phyloP scores from a whole-genome alignment of 2,329 filamentous ascomycete genomes.

The Microcyclosporella mali region DNA sequence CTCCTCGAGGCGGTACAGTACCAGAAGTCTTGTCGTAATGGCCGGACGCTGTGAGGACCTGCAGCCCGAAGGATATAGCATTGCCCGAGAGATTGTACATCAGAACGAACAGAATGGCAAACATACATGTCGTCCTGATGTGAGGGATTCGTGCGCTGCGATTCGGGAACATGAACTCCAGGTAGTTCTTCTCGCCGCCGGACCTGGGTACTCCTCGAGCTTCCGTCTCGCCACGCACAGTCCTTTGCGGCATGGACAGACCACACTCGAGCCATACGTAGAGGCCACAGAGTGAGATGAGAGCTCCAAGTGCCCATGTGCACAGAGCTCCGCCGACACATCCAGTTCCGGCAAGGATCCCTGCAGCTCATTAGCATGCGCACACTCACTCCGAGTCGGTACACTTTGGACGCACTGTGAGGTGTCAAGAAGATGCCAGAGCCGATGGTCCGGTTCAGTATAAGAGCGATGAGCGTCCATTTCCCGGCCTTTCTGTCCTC shows the following conservation, averaged over 20 bases:
- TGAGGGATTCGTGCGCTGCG: slow-evolving; percentile 34
- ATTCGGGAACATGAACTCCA: slow-evolving; percentile 42
- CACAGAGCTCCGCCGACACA: slow-evolving; percentile 31
- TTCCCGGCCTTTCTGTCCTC: slow-evolving; percentile 17
- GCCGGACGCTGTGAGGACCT: slow-evolving; percentile 34
- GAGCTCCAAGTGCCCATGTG: slow-evolving; percentile 37
- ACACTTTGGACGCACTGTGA: slow-evolving; percentile 1
- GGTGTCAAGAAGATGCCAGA: slow-evolving; percentile 25
- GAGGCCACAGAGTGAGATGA: slow-evolving; percentile 33
- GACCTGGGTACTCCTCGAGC: slow-evolving; percentile 41
- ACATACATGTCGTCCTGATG: slow-evolving; percentile 38
- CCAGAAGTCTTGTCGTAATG: slow-evolving; percentile 14
- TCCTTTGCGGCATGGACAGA: slow-evolving; percentile 41
- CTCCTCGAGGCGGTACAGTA: slow-evolving; percentile 21
- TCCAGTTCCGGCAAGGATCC: slow-evolving; percentile 18
- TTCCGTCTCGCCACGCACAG: slow-evolving; percentile 31
- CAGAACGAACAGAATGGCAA: slow-evolving; percentile 41
- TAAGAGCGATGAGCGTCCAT: slow-evolving; percentile 19
- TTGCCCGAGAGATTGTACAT: slow-evolving; percentile 48
- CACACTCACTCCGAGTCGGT: background rate
- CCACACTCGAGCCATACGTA: slow-evolving; percentile 43
- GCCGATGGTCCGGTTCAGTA: slow-evolving; percentile 24
- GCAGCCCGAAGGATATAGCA: slow-evolving; percentile 42
- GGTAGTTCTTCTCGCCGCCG: slow-evolving; percentile 45
- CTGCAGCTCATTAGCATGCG: background rate